Percentiles rank a stretch among this genome's conserved stretches.
Conservation (phyloP, 371 early-diverging fungal genomes). For the Mortierella polycephala region DNA sequence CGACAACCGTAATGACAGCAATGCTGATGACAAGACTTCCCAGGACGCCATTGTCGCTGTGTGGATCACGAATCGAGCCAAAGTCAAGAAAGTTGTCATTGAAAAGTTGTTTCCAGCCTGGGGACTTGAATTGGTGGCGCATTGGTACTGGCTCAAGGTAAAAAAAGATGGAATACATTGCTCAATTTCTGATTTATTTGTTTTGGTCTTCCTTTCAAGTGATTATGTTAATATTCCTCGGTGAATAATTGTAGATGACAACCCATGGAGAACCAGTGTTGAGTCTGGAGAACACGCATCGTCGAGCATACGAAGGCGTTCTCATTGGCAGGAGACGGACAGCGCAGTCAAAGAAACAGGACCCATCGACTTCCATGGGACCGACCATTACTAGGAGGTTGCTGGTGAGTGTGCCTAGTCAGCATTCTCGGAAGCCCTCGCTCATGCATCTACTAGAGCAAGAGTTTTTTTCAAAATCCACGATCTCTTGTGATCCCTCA, state of each 20-base stretch:
- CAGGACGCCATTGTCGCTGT: slow-evolving; percentile 65
- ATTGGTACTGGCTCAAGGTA: slow-evolving; percentile 81
- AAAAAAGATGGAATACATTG: not conserved
- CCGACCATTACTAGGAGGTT: slow-evolving; percentile 16
- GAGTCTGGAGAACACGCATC: slow-evolving; percentile 65
- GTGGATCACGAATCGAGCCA: slow-evolving; percentile 83
- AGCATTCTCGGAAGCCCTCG: slow-evolving; percentile 80
- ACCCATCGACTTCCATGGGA: not conserved
- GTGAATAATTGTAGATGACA: slow-evolving; percentile 52
- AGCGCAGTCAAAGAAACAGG: not conserved
- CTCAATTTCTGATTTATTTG: no score
- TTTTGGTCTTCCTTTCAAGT: not conserved
- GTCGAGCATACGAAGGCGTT: slow-evolving; percentile 76
- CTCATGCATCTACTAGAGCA: slow-evolving; percentile 46
- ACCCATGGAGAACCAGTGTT: slow-evolving; percentile 63
- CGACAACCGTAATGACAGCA: not conserved
- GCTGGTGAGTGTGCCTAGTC: slow-evolving; percentile 68
- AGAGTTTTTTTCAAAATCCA: slow-evolving; percentile 12
- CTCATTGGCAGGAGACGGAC: slow-evolving; percentile 60
- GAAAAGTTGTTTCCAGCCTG: slow-evolving; percentile 78
- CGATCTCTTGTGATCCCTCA: not conserved
- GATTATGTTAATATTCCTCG: not conserved
- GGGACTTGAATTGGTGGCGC: slow-evolving; percentile 63
- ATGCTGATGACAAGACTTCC: no score
- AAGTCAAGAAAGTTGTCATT: slow-evolving; percentile 63